Conservation (phyloP, 2,329 filamentous ascomycete genomes). For the Colletotrichum sp. region DNA sequence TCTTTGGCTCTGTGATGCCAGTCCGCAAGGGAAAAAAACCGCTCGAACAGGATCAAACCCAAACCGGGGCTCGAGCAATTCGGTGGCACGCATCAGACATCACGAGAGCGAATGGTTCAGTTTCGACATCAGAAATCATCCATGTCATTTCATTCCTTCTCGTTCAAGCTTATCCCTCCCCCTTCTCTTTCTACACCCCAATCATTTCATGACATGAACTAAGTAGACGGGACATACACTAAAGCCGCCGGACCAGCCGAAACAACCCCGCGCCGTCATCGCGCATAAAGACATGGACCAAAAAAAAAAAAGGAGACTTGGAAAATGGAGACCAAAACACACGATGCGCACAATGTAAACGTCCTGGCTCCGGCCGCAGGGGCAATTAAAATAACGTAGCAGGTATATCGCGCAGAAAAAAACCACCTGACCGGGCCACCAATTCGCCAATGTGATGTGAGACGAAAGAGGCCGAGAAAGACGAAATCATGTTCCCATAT, state of each 20-base stretch:
- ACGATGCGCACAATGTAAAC: neutral
- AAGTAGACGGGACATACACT: slow-evolving; percentile 1
- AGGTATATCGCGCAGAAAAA: slow-evolving; percentile 17
- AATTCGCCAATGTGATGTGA: neutral
- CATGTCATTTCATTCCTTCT: slow-evolving; percentile 14
- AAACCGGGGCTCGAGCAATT: neutral
- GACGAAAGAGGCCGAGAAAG: neutral
- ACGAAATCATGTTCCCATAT: slow-evolving; percentile 16
- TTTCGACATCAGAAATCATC: slow-evolving; percentile 5
- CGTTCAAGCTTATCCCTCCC: neutral
- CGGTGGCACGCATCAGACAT: neutral
- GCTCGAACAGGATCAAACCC: neutral
- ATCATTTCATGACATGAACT: slow-evolving; percentile 14
- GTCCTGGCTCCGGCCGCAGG: neutral
- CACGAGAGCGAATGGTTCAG: neutral
- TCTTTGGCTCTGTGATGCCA: neutral
- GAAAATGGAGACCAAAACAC: neutral
- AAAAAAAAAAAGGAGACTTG: neutral
- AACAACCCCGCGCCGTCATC: slow-evolving; percentile 13
- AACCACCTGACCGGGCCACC: neutral
- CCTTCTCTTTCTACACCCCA: neutral
- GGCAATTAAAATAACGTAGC: slow-evolving; percentile 15
- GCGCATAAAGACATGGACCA: slow-evolving; percentile 10
- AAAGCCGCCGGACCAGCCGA: slow-evolving; percentile 30
- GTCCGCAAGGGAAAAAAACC: neutral